phyloP scores from a whole-genome alignment of 2,329 filamentous ascomycete genomes.

The Fonsecaea pedrosoi region DNA sequence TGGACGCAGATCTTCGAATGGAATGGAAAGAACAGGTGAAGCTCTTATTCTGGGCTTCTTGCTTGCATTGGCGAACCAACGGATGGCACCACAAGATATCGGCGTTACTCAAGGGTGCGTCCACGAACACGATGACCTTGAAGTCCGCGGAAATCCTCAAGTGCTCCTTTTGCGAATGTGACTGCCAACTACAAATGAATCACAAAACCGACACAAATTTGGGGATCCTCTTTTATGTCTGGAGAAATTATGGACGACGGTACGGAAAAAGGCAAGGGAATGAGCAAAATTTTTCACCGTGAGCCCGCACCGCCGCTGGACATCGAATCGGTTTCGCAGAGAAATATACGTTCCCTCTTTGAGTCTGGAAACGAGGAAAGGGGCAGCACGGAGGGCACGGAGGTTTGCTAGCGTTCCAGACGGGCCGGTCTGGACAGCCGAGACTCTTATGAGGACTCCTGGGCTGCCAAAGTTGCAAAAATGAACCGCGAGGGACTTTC shows the following conservation, averaged over 20 bases:
- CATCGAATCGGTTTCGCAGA: constrained; percentile 12
- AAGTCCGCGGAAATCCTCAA: constrained; percentile 11
- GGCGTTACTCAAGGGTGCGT: constrained; percentile 12
- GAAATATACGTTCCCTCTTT: constrained; percentile 13
- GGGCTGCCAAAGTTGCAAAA: background rate
- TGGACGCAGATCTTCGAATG: constrained; percentile 6
- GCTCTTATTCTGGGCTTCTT: constrained; percentile 6
- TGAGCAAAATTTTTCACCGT: constrained; percentile 15
- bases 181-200: constrained; percentile 13
- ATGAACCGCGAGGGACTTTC: background rate
- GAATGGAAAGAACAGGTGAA: background rate
- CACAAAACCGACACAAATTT: constrained; percentile 11
- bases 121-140: constrained; percentile 11
- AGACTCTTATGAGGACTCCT: too few species aligned
- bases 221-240: constrained; percentile 7
- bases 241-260: constrained; percentile 12
- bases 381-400: constrained; percentile 12
- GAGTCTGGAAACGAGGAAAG: constrained; percentile 14
- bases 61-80: constrained; percentile 6
- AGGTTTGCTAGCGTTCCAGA: constrained; percentile 11
- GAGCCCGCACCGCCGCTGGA: constrained; percentile 14
- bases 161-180: constrained; percentile 12
- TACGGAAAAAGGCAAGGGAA: constrained; percentile 13
- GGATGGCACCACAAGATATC: constrained; percentile 10
- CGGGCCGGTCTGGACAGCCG: constrained; percentile 8